Conservation (phyloP, 441 rosid species). For the Erodium chrysanthum region DNA sequence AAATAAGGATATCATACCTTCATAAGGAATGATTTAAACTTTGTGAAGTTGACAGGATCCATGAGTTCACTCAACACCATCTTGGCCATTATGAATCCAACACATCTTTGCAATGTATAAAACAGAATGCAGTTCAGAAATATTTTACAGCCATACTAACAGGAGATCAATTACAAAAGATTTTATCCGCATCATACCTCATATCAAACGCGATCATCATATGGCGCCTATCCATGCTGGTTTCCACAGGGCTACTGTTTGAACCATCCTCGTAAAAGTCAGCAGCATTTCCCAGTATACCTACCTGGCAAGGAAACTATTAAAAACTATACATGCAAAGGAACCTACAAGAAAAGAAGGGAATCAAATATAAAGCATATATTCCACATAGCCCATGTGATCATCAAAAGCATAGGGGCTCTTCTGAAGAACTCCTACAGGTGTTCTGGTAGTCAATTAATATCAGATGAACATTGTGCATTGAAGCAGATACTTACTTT, state of each 20-base stretch:
- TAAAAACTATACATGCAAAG: not conserved
- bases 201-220: constrained; percentile 99
- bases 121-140: constrained; percentile 21
- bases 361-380: too few relatives aligned
- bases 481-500: constrained; percentile 39
- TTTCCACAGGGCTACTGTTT: constrained; percentile 33
- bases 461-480: not conserved
- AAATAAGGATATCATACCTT: constrained; percentile 37
- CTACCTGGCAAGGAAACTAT: constrained; percentile 36
- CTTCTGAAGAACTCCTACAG: too few relatives aligned
- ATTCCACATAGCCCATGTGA: too few relatives aligned
- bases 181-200: constrained; percentile 39
- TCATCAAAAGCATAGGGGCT: too few relatives aligned
- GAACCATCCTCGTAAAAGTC: constrained; percentile 64
- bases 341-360: not conserved
- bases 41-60: constrained; percentile 67
- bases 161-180: constrained; percentile 1
- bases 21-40: constrained; percentile 65
- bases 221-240: constrained; percentile 49
- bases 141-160: constrained; percentile 9
- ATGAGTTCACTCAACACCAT: constrained; percentile 87
- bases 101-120: constrained; percentile 44
- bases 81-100: constrained; percentile 96
- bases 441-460: not conserved
- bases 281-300: constrained; percentile 88